Percentiles rank a stretch among this genome's conserved stretches.
Conservation (phyloP, 306 rosid genomes). For the Ochetophila trinervis region DNA sequence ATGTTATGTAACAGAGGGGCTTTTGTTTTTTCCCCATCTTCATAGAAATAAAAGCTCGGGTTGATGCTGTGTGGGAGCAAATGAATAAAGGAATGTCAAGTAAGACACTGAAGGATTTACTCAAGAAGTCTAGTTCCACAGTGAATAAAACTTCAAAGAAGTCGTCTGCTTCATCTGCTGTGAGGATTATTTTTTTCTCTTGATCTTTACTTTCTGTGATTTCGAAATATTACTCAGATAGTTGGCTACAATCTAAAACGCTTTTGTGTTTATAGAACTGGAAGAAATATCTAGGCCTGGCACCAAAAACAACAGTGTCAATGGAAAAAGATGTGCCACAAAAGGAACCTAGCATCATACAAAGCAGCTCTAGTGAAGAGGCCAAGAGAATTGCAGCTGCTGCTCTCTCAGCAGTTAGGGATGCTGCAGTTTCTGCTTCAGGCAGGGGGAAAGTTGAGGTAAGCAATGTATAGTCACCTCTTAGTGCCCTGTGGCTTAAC, state of each 20-base stretch:
- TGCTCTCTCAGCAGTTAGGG: slow-evolving; percentile 69
- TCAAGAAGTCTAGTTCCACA: slow-evolving; percentile 42
- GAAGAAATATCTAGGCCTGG: slow-evolving; percentile 75
- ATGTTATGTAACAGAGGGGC: slow-evolving; percentile 15
- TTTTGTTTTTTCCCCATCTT: slow-evolving; percentile 15
- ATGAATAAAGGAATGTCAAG: slow-evolving; percentile 86
- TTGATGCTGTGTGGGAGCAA: slow-evolving; percentile 84
- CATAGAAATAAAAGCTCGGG: slow-evolving; percentile 69
- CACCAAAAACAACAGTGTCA: slow-evolving; percentile 51
- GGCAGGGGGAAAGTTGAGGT: slow-evolving; percentile 87
- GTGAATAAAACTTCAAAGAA: slow-evolving; percentile 49
- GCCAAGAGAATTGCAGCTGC: slow-evolving; percentile 78
- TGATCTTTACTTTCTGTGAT: background rate
- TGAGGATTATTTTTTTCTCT: slow-evolving; percentile 43
- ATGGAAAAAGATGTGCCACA: slow-evolving; percentile 30
- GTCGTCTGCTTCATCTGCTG: slow-evolving; percentile 59
- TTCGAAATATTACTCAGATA: slow-evolving; percentile 3
- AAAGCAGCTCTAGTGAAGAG: slow-evolving; percentile 52
- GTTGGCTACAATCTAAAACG: slow-evolving; percentile 26
- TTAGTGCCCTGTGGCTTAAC: background rate
- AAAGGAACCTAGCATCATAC: slow-evolving; percentile 31
- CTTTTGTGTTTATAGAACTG: slow-evolving; percentile 51
- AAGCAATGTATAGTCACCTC: slow-evolving; percentile 19
- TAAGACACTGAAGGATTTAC: slow-evolving; percentile 42
- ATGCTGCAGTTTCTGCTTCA: slow-evolving; percentile 35